Evolutionary conservation across 1,284 basidiomycete species (phyloP), one percentile per base, ranked within the genome.

Genomic region (Phlebopus sp.): DNA sequence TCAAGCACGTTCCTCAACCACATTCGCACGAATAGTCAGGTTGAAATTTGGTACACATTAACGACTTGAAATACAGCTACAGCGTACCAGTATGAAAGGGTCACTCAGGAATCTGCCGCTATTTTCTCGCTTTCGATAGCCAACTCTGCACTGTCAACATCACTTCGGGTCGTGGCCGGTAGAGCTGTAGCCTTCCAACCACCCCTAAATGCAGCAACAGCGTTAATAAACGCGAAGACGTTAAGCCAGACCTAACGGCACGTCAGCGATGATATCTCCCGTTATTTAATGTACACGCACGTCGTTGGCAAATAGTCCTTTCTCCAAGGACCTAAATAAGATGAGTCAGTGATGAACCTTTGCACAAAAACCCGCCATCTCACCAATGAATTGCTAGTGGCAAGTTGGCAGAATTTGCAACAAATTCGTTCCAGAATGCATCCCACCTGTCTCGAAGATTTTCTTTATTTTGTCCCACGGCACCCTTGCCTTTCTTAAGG

Each of bases 351-450:
- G 13, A 21, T 25, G 27, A 27, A 15, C 14, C 27, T 13, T n/a
- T n/a, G 23, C 38, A 44, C 7, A 41, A 41, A 46, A 43, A 32
- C n/a, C 10, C 27, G 2, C 4, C 15, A 31, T 70, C 78, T 51
- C 55, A 90, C 91, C 90, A 93, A 63, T 94, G 92, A 42, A 92
- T 66, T 4, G 91, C 89, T 47, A 91, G 67, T 3, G 91, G 92
- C 34, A 92, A 68, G 63, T 92, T 88, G 27, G 81, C 83, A 4
- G 86, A 52, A 59, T 92, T 93, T 39, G 82, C 79, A 41, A 88
- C 69, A 19, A 89, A 62, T 55, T 92, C 88, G 50, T 81, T 84
- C 74, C 82, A 81, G 50, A 87, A 82, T 13, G 84, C 79, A 52
- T 80, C 76, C 79, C 86, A 86, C 53, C 80, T 70, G 52, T 78